phyloP scores from a whole-genome alignment of 495 filamentous ascomycete species.

The Tricharina praecox region DNA sequence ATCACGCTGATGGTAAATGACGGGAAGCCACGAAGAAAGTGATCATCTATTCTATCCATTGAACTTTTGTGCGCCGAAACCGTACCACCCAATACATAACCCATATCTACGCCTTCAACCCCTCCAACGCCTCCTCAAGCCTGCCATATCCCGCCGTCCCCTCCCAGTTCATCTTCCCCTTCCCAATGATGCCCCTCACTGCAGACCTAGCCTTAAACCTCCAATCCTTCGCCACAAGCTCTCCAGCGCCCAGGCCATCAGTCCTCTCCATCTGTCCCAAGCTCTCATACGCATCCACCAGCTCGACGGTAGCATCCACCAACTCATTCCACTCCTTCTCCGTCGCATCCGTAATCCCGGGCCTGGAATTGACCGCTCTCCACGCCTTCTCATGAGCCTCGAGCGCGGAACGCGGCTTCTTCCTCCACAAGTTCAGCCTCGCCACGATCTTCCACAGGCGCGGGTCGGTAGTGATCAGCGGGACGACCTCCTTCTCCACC shows the following conservation, averaged over 20 bases:
- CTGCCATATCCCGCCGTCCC: conserved; percentile 50
- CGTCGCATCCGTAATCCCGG: conserved; percentile 33
- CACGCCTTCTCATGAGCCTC: conserved; percentile 79
- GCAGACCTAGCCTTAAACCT: conserved; percentile 75
- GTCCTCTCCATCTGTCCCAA: conserved; percentile 38
- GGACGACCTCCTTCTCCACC: conserved; percentile 51
- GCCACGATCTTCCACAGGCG: conserved; percentile 59
- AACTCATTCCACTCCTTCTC: conserved; percentile 40
- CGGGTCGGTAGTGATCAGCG: conserved; percentile 64
- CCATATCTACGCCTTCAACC: conserved; percentile 32
- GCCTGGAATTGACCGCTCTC: conserved; percentile 44
- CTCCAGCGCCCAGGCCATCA: conserved; percentile 30
- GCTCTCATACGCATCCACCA: conserved; percentile 50
- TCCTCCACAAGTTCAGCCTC: conserved; percentile 50
- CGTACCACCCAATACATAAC: background rate
- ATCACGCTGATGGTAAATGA: too few relatives aligned
- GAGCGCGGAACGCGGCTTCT: conserved; percentile 50
- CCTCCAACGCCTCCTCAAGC: conserved; percentile 43
- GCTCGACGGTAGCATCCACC: conserved; percentile 45
- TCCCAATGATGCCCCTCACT: conserved; percentile 60
- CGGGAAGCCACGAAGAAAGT: too few relatives aligned
- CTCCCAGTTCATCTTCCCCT: conserved; percentile 72
- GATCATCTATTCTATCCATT: too few relatives aligned
- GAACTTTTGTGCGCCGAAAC: conserved; percentile 3
- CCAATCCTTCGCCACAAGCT: conserved; percentile 50